Evolutionary conservation across 768 basidiomycete genomes (phyloP).

Genomic region (Mycena sanguinolenta): DNA sequence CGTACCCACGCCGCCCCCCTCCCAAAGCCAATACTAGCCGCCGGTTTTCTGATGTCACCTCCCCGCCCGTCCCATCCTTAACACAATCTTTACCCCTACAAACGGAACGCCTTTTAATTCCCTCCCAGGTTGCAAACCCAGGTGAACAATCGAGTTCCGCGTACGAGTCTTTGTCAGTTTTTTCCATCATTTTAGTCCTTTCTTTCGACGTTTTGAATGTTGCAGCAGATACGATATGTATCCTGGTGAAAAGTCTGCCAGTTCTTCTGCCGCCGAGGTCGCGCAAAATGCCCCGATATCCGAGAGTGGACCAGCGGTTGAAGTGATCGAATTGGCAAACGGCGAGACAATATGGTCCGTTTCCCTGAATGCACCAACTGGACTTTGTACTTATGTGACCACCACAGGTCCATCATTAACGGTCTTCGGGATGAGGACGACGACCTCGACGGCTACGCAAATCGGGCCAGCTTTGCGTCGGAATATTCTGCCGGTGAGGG

Average conservation of each 20-base stretch:
- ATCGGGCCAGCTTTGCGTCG: conserved; percentile 80
- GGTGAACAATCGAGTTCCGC: conserved; percentile 65
- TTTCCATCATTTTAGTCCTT: conserved; percentile 24
- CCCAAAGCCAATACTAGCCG: conserved; percentile 65
- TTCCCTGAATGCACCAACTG: conserved; percentile 12
- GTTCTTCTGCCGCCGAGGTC: conserved; percentile 50
- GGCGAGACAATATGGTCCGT: conserved; percentile 89
- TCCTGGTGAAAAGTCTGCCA: conserved; percentile 64
- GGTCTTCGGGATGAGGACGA: conserved; percentile 84
- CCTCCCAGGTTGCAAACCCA: conserved; percentile 53
- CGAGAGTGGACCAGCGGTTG: conserved; percentile 73
- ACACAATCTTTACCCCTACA: conserved; percentile 65
- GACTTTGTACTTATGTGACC: background rate
- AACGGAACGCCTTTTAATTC: conserved; percentile 53
- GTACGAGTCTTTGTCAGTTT: conserved; percentile 84
- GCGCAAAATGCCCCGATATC: conserved; percentile 48
- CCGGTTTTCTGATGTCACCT: conserved; percentile 75
- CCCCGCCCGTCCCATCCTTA: conserved; percentile 79
- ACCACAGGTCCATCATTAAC: conserved; percentile 82
- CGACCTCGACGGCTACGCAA: conserved; percentile 71
- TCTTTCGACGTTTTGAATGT: conserved; percentile 39
- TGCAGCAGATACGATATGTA: conserved; percentile 83
- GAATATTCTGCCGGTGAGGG: conserved; percentile 78
- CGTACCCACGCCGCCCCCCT: conserved; percentile 88
- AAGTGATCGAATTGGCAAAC: conserved; percentile 88